Evolutionary conservation across 352 stramenopile genomes (phyloP).

Genomic region (Phytophthora meadii): DNA sequence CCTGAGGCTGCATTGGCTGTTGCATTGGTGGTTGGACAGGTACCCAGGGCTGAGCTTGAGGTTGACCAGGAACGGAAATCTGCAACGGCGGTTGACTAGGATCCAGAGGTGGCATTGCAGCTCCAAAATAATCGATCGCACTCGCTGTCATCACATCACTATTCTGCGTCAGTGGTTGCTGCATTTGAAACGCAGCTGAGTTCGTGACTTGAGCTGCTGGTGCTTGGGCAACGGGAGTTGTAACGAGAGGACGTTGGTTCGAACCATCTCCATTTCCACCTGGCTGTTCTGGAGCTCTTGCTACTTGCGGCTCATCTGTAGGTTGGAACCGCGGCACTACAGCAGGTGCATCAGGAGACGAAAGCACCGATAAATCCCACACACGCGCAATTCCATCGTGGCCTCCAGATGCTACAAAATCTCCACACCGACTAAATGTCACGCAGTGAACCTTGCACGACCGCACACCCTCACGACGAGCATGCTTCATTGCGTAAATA

Average conservation of each 20-base stretch:
- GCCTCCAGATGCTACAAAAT: conserved; percentile 92
- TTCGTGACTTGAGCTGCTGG: conserved; percentile 5
- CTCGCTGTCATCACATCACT: background rate
- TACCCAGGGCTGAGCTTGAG: too few species aligned
- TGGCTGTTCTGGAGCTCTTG: conserved; percentile 13
- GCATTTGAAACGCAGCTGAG: conserved; percentile 3
- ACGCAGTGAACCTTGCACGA: conserved; percentile 82
- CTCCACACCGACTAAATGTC: conserved; percentile 82
- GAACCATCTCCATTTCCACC: background rate
- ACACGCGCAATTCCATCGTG: conserved; percentile 94
- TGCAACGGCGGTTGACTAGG: too few species aligned
- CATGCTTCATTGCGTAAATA: conserved; percentile 80
- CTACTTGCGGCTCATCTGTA: conserved; percentile 46
- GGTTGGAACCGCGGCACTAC: conserved; percentile 63
- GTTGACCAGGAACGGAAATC: too few species aligned
- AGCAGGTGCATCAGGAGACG: conserved; percentile 48
- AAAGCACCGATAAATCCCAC: conserved; percentile 85
- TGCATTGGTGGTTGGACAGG: background rate
- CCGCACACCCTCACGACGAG: conserved; percentile 51
- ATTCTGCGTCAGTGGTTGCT: conserved; percentile 8
- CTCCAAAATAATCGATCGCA: conserved; percentile 11
- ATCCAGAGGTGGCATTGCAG: background rate
- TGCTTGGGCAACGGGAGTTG: conserved; percentile 3
- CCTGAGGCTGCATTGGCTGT: background rate
- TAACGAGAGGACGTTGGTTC: conserved; percentile 12